Evolutionary conservation across 2,329 filamentous ascomycete species (phyloP).

Genomic region (Hypoxylon sp.): DNA sequence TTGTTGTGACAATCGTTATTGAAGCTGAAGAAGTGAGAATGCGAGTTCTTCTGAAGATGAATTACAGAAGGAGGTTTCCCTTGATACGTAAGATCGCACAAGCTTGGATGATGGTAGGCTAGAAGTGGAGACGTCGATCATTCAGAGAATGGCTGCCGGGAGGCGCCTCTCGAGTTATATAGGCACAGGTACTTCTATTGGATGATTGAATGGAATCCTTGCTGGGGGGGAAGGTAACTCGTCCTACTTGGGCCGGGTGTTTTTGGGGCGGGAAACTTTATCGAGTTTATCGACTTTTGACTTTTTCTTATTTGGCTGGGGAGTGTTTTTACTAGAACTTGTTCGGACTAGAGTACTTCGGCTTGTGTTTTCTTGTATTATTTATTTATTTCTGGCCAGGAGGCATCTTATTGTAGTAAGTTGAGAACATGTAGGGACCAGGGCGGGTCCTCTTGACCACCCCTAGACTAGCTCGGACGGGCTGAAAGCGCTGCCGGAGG

Average conservation of each 20-base stretch:
- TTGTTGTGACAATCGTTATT: conserved; percentile 14
- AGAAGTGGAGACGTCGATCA: conserved; percentile 56
- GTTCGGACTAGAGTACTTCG: conserved; percentile 18
- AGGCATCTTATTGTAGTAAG: conserved; percentile 44
- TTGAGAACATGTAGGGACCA: conserved; percentile 46
- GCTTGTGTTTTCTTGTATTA: conserved; percentile 18
- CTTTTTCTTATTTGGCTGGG: conserved; percentile 24
- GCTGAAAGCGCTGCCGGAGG: conserved; percentile 48
- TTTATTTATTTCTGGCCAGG: conserved; percentile 44
- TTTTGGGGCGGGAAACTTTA: conserved; percentile 15
- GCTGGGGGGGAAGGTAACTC: conserved; percentile 37
- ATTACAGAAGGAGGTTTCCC: conserved; percentile 31
- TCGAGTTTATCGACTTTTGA: conserved; percentile 26
- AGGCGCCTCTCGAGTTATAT: conserved; percentile 56
- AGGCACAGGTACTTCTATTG: conserved; percentile 43
- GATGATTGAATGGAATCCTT: conserved; percentile 46
- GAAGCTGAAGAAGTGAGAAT: background rate
- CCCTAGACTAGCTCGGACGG: conserved; percentile 48
- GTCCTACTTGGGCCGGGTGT: conserved; percentile 39
- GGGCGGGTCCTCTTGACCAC: conserved; percentile 47
- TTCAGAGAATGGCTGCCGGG: conserved; percentile 49
- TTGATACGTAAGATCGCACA: conserved; percentile 45
- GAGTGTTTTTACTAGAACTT: conserved; percentile 24
- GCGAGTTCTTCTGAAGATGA: conserved; percentile 12
- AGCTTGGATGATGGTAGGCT: conserved; percentile 48